Base-by-base conservation (phyloP, 345 rosid genomes). In the Linum usitatissimum region DNA sequence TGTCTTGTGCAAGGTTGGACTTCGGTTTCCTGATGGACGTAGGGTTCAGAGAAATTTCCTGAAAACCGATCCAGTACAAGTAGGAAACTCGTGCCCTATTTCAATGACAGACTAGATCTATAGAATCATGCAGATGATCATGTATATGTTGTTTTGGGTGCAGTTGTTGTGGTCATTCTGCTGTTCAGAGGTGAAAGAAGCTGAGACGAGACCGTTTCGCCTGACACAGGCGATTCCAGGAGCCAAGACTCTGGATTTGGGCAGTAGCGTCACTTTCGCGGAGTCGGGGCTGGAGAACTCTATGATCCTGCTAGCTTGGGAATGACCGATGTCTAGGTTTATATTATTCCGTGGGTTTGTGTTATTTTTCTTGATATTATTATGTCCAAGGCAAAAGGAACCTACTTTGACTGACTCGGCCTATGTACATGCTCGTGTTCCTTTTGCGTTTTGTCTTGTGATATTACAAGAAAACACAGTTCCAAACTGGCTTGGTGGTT, bases 121-220 rank as follows among this genome's bases (percentile, higher is more conserved):
- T 2, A 23, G 28, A 23, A 23, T 23, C 28, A 23, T 23, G 4
- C 10, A n/a, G 57, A 2, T 28, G 59, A 21, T 53, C 65, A 18
- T 40, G 15, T 38, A 59, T 45, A 64, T 57, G 53, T 65, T 57
- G 57, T 34, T 51, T 18, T 61, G 38, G 18, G 15, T 31, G 84
- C 82, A 94, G 97, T 80, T 94, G 61, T 76, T 90, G 19, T 94
- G 97, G 95, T 90, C 96, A 40, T 94, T 88, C 75, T 90, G 97
- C 76, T 67, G 66, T 70, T 77, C 96, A 21, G 83, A 79, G 61
- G 80, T 94, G 31, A 86, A 79, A 63, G 79, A 66, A 59, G 83
- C 81, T 18, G 77, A 76, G 75, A 70, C 74, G 53, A 90, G 79
- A 81, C 78, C 80, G 59, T 83, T 90, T 70, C 85, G 89, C 66